Evolutionary conservation across 83 land plant genomes (phyloP).

Genomic region (Thuja plicata): DNA sequence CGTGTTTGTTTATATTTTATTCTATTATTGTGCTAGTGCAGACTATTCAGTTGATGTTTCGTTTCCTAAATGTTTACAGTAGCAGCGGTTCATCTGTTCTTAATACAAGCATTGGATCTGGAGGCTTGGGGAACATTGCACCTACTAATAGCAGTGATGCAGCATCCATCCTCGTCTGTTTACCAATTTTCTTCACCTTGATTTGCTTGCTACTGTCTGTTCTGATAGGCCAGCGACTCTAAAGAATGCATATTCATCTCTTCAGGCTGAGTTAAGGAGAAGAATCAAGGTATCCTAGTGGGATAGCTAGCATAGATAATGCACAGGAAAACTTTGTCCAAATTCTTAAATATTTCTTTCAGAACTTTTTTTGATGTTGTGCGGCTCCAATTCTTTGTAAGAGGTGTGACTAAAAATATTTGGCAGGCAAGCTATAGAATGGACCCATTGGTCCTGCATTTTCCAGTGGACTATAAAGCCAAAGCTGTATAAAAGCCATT

Average conservation of each 20-base stretch:
- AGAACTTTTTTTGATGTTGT: not conserved
- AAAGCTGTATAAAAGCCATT: too few species aligned
- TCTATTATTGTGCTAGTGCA: not conserved
- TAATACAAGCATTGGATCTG: conserved; percentile 11
- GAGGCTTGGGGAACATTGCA: conserved; percentile 14
- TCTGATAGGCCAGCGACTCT: not conserved
- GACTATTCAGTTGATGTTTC: not conserved
- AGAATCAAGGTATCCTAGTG: not conserved
- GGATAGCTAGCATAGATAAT: conserved; percentile 1
- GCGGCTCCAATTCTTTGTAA: not conserved
- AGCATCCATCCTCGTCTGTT: conserved; percentile 5
- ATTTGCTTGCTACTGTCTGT: not conserved
- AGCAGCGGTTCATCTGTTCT: conserved; percentile 7
- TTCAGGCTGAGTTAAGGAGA: not conserved
- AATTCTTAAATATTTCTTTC: not conserved
- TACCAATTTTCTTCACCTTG: conserved; percentile 11
- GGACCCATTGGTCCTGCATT: not conserved
- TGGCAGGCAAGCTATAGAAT: not conserved
- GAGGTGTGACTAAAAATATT: not conserved
- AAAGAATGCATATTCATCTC: not conserved
- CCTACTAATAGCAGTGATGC: conserved; percentile 1
- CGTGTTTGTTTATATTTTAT: not conserved
- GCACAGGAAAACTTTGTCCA: not conserved
- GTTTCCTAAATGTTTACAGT: not conserved
- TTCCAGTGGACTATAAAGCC: not conserved